Percentiles rank a stretch among this genome's conserved stretches.
These are phyloP conservation scores for Aspergillus vadensis DNA, from an alignment of 2,329 filamentous ascomycete species.

Conservation along the genomic window DNA sequence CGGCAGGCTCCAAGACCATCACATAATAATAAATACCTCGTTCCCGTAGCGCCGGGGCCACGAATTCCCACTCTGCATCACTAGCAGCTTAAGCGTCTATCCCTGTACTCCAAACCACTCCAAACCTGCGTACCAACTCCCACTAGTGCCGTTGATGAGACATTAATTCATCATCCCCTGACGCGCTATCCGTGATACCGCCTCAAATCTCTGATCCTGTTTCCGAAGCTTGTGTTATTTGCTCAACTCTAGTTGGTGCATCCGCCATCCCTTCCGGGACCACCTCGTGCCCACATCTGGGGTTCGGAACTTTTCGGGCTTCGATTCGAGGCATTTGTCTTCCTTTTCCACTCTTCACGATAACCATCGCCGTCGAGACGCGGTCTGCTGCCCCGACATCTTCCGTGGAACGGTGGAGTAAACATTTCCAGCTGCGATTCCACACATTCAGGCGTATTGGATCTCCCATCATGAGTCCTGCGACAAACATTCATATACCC, in stretches of 20 bases:
- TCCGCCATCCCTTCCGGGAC: constrained; percentile 25
- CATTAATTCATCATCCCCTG: constrained; percentile 18
- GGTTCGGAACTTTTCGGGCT: constrained; percentile 39
- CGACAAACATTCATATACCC: constrained; percentile 48
- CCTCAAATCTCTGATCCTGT: constrained; percentile 14
- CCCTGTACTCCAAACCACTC: constrained; percentile 1
- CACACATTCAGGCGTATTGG: constrained; percentile 12
- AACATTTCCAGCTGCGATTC: constrained; percentile 24
- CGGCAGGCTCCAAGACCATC: background rate
- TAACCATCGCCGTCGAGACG: constrained; percentile 23
- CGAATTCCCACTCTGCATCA: background rate
- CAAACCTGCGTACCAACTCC: constrained; percentile 3
- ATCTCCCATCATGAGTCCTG: constrained; percentile 33
- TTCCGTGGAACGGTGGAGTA: constrained; percentile 46
- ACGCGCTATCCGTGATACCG: constrained; percentile 16
- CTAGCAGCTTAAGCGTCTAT: background rate
- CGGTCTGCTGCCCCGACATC: constrained; percentile 38
- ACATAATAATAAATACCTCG: constrained; percentile 8
- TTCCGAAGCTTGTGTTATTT: constrained; percentile 17
- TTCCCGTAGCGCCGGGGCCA: background rate
- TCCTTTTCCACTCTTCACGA: constrained; percentile 15
- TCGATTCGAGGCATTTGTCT: constrained; percentile 28
- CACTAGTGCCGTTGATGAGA: constrained; percentile 15
- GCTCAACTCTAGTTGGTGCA: constrained; percentile 24
- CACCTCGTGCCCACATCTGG: constrained; percentile 31